Conservation (phyloP, 2,329 filamentous ascomycete species). For the Aspergillus eucalypticola region DNA sequence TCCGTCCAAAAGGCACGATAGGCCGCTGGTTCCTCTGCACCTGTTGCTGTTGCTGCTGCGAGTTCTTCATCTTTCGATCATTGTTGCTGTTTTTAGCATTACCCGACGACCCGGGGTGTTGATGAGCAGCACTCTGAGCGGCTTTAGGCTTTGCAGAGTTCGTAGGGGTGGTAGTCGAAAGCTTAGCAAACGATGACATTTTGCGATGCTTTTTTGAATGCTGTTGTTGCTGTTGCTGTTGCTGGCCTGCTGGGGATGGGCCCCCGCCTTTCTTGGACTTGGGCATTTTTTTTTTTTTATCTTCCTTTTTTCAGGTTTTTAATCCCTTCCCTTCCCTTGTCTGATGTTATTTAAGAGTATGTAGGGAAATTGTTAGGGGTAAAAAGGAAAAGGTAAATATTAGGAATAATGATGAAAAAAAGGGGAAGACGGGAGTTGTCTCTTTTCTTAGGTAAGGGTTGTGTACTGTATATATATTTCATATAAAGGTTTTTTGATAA, state of each 20-base stretch:
- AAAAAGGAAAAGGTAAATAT: background rate
- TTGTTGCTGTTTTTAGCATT: slow-evolving; percentile 10
- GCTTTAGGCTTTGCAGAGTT: background rate
- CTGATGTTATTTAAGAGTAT: no score
- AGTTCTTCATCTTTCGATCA: slow-evolving; percentile 15
- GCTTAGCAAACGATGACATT: slow-evolving; percentile 31
- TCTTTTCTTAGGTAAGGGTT: no score
- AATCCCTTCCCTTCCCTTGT: no score
- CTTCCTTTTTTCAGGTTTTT: background rate
- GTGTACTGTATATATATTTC: background rate
- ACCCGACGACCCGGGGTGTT: background rate
- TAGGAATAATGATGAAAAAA: background rate
- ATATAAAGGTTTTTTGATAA: background rate
- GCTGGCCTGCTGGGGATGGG: slow-evolving; percentile 10
- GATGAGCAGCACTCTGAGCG: background rate
- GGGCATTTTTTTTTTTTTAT: slow-evolving; percentile 20
- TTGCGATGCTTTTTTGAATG: slow-evolving; percentile 23
- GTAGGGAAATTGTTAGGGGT: no score
- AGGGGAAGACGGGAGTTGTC: no score
- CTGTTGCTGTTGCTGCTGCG: slow-evolving; percentile 22
- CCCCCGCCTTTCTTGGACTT: slow-evolving; percentile 24
- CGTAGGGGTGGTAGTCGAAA: slow-evolving; percentile 23
- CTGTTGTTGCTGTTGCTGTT: background rate
- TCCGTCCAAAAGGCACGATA: slow-evolving; percentile 42
- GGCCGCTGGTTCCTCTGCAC: slow-evolving; percentile 31